phyloP scores from a whole-genome alignment of 306 rosid genomes.

The Acacia acuminata region DNA sequence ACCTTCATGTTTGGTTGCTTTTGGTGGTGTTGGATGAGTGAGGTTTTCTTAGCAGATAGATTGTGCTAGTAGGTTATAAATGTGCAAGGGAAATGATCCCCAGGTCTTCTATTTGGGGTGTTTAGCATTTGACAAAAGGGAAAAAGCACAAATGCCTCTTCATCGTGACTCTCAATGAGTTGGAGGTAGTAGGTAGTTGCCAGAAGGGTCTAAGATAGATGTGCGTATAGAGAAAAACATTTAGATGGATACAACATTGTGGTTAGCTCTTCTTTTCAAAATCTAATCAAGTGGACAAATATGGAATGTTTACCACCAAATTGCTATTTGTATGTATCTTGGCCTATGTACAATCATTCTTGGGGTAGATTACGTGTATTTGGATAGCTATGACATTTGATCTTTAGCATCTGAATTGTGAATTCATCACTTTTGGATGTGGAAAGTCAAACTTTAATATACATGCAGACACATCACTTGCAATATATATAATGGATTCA shows the following conservation, averaged over 20 bases:
- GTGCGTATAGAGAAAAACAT: slow-evolving; percentile 67
- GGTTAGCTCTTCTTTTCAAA: slow-evolving; percentile 85
- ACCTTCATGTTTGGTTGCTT: slow-evolving; percentile 80
- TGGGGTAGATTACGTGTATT: not conserved
- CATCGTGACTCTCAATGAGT: slow-evolving; percentile 41
- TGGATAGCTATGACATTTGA: slow-evolving; percentile 12
- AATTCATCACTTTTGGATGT: not conserved
- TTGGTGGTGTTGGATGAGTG: slow-evolving; percentile 41
- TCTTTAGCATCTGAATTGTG: not conserved
- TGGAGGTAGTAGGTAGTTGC: slow-evolving; percentile 52
- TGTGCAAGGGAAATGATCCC: slow-evolving; percentile 35
- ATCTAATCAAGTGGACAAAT: slow-evolving; percentile 63
- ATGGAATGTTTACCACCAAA: slow-evolving; percentile 41
- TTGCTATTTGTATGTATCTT: slow-evolving; percentile 41
- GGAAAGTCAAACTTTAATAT: slow-evolving; percentile 16
- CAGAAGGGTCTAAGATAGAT: slow-evolving; percentile 56
- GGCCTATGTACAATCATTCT: slow-evolving; percentile 5
- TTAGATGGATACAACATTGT: slow-evolving; percentile 78
- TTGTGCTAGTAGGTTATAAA: slow-evolving; percentile 35
- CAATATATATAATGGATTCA: too few relatives aligned
- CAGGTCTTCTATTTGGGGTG: slow-evolving; percentile 17
- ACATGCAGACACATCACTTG: not conserved
- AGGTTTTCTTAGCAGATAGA: slow-evolving; percentile 39
- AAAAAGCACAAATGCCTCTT: slow-evolving; percentile 36
- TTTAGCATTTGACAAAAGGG: slow-evolving; percentile 38